Evolutionary conservation across 2,329 filamentous ascomycete genomes (phyloP), one percentile per base, ranked within the genome.

Genomic region (Ceratocystis ficicola): DNA sequence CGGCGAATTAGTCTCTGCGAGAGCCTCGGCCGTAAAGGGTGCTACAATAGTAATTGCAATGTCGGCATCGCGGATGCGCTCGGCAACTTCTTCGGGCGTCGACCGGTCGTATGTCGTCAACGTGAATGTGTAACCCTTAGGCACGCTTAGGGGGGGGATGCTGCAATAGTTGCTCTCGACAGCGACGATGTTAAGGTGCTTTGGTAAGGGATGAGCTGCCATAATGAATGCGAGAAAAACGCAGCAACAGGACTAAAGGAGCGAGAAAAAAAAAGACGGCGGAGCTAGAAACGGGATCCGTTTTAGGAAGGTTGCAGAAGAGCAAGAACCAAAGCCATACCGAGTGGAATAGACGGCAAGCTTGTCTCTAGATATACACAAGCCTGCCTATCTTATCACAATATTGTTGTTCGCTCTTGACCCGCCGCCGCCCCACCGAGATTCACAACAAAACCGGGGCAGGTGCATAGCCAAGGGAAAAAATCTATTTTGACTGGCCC

Each of bases 1-100:
- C 12, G 69, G 69, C 7, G 71, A 70, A 57, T 62, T 63, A 22
- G 59, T 20, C 22, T 15, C 65, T 3, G 48, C 22, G 4, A 66
- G 61, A 50, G 65, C 64, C 48, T 69, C 65, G 2, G 64, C 68
- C 6, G 66, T 67, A 10, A 73, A 66, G 5, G 68, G 68, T 25
- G 71, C 69, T 1, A 68, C 69, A 2, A 71, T 69, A n/a, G 68
- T 70, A 46, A 73, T 69, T 15, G 72, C 63, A 44, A 73, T 69
- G 62, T 71, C 70, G 7, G 72, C 72, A 48, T 72, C 68, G 32
- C 63, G 68, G 52, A 71, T 68, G 44, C 70, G 69, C 48, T 64
- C 59, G 10, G 36, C 41, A 4, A 57, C 50, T 36, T 66, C 36
- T 41, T 36, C 22, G 2, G 65, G n/a, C 17, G 61, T 60, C 6